phyloP scores from a whole-genome alignment of 805 yeast genomes.

The Jamesozyma piceae region DNA sequence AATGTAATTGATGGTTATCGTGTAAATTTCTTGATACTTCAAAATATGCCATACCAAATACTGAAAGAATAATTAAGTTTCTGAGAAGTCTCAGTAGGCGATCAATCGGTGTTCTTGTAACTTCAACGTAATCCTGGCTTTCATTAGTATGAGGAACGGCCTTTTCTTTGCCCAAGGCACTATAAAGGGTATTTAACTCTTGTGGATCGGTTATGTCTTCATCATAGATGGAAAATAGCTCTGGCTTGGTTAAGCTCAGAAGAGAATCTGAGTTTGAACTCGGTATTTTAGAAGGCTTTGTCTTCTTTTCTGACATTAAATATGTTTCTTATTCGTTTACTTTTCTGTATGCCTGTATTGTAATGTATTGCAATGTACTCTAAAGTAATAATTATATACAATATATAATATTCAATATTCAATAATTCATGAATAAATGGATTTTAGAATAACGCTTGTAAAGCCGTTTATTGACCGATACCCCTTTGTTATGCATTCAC shows the following conservation, averaged over 20 bases:
- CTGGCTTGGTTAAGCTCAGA: constrained; percentile 41
- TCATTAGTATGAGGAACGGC: neutral
- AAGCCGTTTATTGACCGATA: no score
- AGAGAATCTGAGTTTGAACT: constrained; percentile 27
- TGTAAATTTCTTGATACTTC: constrained; percentile 45
- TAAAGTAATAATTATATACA: no score
- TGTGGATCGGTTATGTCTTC: constrained; percentile 26
- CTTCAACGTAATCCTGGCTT: neutral
- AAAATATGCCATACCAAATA: constrained; percentile 46
- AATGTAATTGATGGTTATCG: constrained; percentile 39
- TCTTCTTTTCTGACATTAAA: neutral
- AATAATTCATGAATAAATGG: no score
- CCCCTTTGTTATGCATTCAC: no score
- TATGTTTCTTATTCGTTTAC: neutral
- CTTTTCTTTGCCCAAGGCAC: neutral
- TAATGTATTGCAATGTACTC: no score
- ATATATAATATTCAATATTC: no score
- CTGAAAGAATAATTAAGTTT: constrained; percentile 27
- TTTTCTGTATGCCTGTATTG: no score
- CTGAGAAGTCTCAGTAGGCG: constrained; percentile 7
- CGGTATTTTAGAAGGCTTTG: neutral
- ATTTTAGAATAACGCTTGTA: no score
- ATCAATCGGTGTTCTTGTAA: neutral
- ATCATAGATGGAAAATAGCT: constrained; percentile 43
- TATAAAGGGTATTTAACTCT: constrained; percentile 4